Evolutionary conservation across 163 green algal species (phyloP), one percentile per base, ranked within the genome.

Genomic region (Chlamydomonas reinhardtii): DNA sequence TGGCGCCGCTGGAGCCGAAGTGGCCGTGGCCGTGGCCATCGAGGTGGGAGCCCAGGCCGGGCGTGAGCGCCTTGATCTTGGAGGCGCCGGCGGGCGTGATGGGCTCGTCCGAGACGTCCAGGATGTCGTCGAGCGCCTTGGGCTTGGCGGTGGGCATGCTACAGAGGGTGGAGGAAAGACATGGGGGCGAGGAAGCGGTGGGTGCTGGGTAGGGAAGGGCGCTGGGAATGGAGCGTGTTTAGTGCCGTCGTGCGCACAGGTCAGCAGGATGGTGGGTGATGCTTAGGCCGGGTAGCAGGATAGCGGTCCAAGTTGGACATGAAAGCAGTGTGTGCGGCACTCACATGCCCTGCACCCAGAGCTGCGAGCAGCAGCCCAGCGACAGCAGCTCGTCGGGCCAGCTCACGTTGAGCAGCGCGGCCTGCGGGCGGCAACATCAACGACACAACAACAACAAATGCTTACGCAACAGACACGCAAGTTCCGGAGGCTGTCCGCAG

Each of bases 291-390:
- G n/a, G n/a, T n/a, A n/a, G n/a, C n/a, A n/a, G n/a, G n/a, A n/a
- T n/a, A n/a, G n/a, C n/a, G n/a, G n/a, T n/a, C n/a, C n/a, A n/a
- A n/a, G n/a, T n/a, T n/a, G 8, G 39, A 8, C 39, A 48, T 48
- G 39, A n/a, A n/a, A n/a, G 39, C 39, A 48, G 39, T 14, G 39
- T 17, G 59, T 22, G 59, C 22, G 3, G 27, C 4, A 89, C 84
- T 82, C 76, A 89, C 84, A 89, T 83, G 56, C 76, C 84, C 70
- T 86, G 76, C 43, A 89, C 84, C 61, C 73, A 72, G 22, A 89
- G 69, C 34, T 39, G 76, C 27, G 54, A 77, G 71, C 76, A 89
- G 59, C 19, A 66, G 64, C 19, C 27, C 24, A 77, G 31, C 59
- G 59, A 43, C 59, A 89, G 59, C 71, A 89, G 34, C 39, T 89